Evolutionary conservation across 352 stramenopile species (phyloP).

Genomic region (Pythium insidiosum): DNA sequence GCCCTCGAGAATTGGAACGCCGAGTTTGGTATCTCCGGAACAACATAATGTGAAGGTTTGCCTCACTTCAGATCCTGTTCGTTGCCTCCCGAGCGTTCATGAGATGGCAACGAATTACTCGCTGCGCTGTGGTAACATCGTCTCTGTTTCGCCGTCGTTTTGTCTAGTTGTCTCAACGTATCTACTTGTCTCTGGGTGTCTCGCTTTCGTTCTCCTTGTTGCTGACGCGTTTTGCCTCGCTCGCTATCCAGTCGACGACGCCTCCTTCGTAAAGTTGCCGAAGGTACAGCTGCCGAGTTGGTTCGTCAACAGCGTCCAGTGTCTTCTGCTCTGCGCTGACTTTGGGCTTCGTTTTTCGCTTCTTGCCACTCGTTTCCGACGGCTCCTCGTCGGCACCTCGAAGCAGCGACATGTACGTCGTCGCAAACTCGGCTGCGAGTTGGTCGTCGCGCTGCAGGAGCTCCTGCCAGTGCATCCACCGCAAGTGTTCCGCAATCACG

Average conservation of each 20-base stretch:
- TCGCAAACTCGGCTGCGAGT: constrained; percentile 27
- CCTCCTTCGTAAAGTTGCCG: constrained; percentile 29
- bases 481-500: constrained; percentile 58
- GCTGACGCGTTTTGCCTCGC: too few species aligned
- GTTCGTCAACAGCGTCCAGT: constrained; percentile 27
- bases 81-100: too few species aligned
- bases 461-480: constrained; percentile 25
- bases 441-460: constrained; percentile 5
- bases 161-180: too few species aligned
- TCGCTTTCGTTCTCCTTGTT: too few species aligned
- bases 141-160: too few species aligned
- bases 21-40: constrained; percentile 55
- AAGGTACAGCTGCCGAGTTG: constrained; percentile 25
- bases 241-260: constrained; percentile 57
- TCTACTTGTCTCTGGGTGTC: too few species aligned
- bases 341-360: constrained; percentile 3
- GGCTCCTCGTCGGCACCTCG: constrained; percentile 3
- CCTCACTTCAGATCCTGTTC: too few species aligned
- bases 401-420: constrained; percentile 34
- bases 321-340: constrained; percentile 23
- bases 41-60: too few species aligned
- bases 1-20: constrained; percentile 58
- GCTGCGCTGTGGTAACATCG: too few species aligned
- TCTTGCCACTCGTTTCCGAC: constrained; percentile 9
- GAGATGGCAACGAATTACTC: too few species aligned